Evolutionary conservation across 2,329 filamentous ascomycete genomes (phyloP).

Genomic region (Knoxdaviesia proteae): DNA sequence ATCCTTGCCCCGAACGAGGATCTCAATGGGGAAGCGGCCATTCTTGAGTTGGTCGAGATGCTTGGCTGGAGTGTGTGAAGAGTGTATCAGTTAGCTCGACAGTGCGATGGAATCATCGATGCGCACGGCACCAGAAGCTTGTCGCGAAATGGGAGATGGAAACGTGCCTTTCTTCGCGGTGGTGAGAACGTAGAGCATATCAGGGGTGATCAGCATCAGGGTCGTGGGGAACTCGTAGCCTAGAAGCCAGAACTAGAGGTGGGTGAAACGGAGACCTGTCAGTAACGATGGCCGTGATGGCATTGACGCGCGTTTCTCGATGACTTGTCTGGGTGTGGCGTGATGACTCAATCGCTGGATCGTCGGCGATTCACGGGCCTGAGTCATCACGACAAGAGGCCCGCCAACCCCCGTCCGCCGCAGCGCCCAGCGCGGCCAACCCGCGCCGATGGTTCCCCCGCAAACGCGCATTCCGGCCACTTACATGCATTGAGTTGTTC

Average conservation of each 20-base stretch:
- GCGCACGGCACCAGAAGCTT: conserved; percentile 3
- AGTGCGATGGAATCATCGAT: conserved; percentile 9
- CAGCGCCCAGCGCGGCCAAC: no score
- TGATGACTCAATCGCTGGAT: no score
- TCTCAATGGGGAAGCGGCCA: conserved; percentile 79
- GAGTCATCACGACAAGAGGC: no score
- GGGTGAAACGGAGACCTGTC: no score
- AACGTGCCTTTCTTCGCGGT: conserved; percentile 86
- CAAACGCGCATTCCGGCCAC: conserved; percentile 9
- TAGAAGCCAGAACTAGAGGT: conserved; percentile 73
- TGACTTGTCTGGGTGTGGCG: no score
- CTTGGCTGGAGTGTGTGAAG: conserved; percentile 38
- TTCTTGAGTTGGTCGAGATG: conserved; percentile 83
- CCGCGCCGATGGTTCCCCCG: no score
- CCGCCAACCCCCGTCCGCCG: no score
- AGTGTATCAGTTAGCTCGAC: conserved; percentile 6
- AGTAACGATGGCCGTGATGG: no score
- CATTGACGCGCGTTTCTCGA: no score
- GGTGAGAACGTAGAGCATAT: conserved; percentile 78
- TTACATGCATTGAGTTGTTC: conserved; percentile 87
- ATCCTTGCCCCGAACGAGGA: conserved; percentile 82
- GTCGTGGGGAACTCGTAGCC: conserved; percentile 98
- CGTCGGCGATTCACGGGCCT: no score
- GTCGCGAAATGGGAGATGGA: background rate
- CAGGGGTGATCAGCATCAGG: conserved; percentile 74